These are phyloP conservation scores for Trichoderma oligosporum DNA, from an alignment of 2,329 filamentous ascomycete species.

Conservation along the genomic window DNA sequence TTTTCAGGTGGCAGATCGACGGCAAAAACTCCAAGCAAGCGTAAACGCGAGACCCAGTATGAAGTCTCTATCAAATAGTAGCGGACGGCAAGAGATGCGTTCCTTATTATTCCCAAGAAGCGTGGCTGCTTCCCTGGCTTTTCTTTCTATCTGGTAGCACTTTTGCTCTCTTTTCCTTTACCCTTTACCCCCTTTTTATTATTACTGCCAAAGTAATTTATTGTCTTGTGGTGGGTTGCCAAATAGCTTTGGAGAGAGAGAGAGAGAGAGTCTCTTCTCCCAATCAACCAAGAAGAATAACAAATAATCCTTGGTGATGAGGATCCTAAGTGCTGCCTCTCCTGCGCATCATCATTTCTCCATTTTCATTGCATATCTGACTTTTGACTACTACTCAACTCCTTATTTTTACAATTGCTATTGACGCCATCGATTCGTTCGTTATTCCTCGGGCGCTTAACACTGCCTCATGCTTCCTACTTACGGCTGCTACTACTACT, in stretches of 20 bases:
- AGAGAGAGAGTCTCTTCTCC: neutral
- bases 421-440: neutral
- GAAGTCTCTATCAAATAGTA: neutral
- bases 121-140: neutral
- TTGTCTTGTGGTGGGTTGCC: neutral
- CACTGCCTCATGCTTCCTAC: conserved; percentile 8
- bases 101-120: neutral
- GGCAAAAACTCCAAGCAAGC: neutral
- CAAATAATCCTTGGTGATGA: neutral
- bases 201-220: neutral
- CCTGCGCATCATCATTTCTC: neutral
- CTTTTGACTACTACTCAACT: neutral
- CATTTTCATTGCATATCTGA: neutral
- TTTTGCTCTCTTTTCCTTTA: neutral
- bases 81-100: conserved; percentile 6
- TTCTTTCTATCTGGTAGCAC: neutral
- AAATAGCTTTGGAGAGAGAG: neutral
- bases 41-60: neutral
- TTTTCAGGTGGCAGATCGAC: neutral
- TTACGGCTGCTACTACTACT: too few species aligned
- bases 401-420: neutral
- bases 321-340: neutral
- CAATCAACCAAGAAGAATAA: neutral
- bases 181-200: neutral
- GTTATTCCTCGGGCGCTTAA: neutral